Percentiles rank a stretch among this genome's conserved stretches.
phyloP scores from a whole-genome alignment of 2,329 filamentous ascomycete species.

The Fusarium luffae region DNA sequence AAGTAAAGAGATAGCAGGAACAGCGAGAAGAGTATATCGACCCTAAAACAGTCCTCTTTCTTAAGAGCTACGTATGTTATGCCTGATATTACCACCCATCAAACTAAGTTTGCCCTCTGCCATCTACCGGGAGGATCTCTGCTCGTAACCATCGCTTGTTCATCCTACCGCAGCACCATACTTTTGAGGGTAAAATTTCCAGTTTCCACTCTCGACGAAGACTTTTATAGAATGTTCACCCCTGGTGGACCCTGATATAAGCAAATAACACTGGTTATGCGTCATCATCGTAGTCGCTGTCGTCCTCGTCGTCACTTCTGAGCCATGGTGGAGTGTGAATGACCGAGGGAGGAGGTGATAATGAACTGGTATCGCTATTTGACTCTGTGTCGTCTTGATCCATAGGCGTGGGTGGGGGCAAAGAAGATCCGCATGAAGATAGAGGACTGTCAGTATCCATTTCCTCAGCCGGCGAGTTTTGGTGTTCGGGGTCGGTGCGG shows the following conservation, averaged over 20 bases:
- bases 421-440: neutral
- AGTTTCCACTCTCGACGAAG: neutral
- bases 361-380: slow-evolving; percentile 5
- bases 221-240: neutral
- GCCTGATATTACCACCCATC: neutral
- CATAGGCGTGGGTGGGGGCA: neutral
- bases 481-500: neutral
- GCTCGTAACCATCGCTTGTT: neutral
- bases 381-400: neutral
- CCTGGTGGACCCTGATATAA: neutral
- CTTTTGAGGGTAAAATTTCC: neutral
- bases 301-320: neutral
- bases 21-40: neutral
- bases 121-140: neutral
- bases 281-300: neutral
- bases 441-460: neutral
- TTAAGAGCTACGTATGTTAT: neutral
- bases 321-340: slow-evolving; percentile 35
- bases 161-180: no score
- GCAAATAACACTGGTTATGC: neutral
- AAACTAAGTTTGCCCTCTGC: neutral
- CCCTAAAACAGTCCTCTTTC: neutral
- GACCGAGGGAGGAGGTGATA: slow-evolving; percentile 32
- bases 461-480: neutral
- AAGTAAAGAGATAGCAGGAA: neutral